Base-by-base conservation (phyloP, 1,139 yeast species). In the Sugiyamaella sp. region DNA sequence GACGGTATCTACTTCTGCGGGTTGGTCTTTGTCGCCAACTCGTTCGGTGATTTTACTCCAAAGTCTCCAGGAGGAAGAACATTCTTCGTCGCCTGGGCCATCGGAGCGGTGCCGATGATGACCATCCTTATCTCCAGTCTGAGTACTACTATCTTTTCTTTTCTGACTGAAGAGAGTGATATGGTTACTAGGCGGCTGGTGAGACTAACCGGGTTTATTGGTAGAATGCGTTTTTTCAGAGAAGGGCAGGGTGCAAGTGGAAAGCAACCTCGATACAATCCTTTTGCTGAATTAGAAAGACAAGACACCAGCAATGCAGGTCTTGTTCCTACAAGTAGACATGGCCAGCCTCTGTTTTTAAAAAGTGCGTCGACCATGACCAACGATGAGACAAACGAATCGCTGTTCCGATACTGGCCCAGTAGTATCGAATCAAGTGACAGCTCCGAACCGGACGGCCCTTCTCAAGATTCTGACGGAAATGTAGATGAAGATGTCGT, bases 41-140 rank as follows among this genome's bases (percentile, higher is more conserved):
- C 97, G 0, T 89, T 86, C 69, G 97, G 97, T 27, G 91, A 85
- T 63, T 84, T 73, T 62, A 75, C 82, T 0, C 95, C 96, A 0
- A 57, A 54, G 2, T 69, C 84, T 0, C 71, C 83, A 1, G 82
- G 87, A 5, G 95, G 95, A 0, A 72, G 87, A 44, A 80, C 85
- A 0, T 82, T 89, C 61, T 89, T 89, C 64, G 82, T 87, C 9
- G 70, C 81, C 2, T 89, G 96, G 96, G 86, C 91, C 0, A 68
- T 89, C 20, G 74, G 82, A 4, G 96, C 96, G 0, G 86, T 89
- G 14, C 97, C 97, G 0, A 74, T 89, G 56, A 89, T 89, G 95
- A 86, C 96, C 0, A 84, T 86, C 16, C 74, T 89, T 48, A 82
- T 89, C 35, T 85, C 93, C 1, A 82, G 82, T 53, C 72, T 86